Evolutionary conservation across 768 basidiomycete species (phyloP).

Genomic region (Astraeus odoratus): DNA sequence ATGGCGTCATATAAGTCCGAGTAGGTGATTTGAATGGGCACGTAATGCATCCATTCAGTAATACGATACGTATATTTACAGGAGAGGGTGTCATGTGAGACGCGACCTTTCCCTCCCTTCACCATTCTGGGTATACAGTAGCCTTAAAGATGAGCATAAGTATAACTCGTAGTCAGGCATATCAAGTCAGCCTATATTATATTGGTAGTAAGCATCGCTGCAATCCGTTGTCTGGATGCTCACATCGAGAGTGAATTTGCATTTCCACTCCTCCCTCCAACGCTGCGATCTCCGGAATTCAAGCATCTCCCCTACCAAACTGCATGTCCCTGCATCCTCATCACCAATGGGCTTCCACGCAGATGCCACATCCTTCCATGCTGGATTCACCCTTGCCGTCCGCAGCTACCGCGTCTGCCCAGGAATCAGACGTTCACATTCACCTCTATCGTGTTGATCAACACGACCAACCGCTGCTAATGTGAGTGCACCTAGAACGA

Average conservation of each 20-base stretch:
- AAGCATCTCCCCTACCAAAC: slow-evolving; percentile 38
- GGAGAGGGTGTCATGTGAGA: too few relatives aligned
- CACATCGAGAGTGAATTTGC: slow-evolving; percentile 57
- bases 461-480: slow-evolving; percentile 39
- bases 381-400: slow-evolving; percentile 41
- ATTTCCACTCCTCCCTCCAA: slow-evolving; percentile 41
- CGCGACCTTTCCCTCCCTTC: too few relatives aligned
- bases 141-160: slow-evolving; percentile 57
- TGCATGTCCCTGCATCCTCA: slow-evolving; percentile 26
- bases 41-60: too few relatives aligned
- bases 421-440: slow-evolving; percentile 31
- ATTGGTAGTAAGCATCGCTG: neutral
- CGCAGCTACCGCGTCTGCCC: slow-evolving; percentile 29
- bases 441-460: slow-evolving; percentile 35
- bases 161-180: slow-evolving; percentile 42
- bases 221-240: slow-evolving; percentile 11
- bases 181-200: too few relatives aligned
- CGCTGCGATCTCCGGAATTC: slow-evolving; percentile 42
- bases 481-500: slow-evolving; percentile 47
- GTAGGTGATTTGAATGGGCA: too few relatives aligned
- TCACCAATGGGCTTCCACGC: slow-evolving; percentile 38
- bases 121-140: too few relatives aligned
- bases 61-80: too few relatives aligned
- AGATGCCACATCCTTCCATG: slow-evolving; percentile 55
- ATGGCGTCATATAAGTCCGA: too few relatives aligned